phyloP scores from a whole-genome alignment of 2,329 filamentous ascomycete genomes.

The Bretziella fagacearum region DNA sequence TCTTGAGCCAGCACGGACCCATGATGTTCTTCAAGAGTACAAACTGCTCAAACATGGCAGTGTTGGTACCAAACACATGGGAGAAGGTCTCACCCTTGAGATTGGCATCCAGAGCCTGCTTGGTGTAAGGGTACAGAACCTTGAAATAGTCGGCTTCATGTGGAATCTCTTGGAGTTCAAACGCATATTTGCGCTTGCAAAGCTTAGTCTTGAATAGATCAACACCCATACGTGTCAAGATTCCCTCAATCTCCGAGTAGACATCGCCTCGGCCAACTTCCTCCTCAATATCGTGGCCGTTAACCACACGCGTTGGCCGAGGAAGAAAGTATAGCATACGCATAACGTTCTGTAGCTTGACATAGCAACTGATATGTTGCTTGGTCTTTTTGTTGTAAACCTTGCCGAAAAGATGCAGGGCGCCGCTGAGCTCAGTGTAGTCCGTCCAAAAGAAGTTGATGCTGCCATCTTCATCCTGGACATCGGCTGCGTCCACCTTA shows the following conservation, averaged over 20 bases:
- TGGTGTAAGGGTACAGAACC: constrained; percentile 86
- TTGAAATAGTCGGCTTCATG: constrained; percentile 87
- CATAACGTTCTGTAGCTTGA: constrained; percentile 88
- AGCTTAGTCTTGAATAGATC: constrained; percentile 77
- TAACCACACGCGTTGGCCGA: constrained; percentile 40
- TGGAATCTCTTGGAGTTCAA: constrained; percentile 74
- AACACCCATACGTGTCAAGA: constrained; percentile 79
- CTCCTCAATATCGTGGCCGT: constrained; percentile 54
- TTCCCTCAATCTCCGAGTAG: constrained; percentile 68
- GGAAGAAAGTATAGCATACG: constrained; percentile 89
- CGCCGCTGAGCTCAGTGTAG: constrained; percentile 83
- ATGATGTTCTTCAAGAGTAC: constrained; percentile 98
- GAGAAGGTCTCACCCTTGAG: constrained; percentile 76
- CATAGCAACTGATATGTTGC: constrained; percentile 74
- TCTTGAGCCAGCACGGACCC: constrained; percentile 94
- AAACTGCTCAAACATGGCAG: constrained; percentile 90
- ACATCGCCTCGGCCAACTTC: constrained; percentile 77
- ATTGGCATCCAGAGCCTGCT: constrained; percentile 42
- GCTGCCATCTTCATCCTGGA: constrained; percentile 85
- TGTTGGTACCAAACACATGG: constrained; percentile 84
- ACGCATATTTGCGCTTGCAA: constrained; percentile 82
- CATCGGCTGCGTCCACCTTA: constrained; percentile 68
- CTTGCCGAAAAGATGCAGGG: constrained; percentile 87
- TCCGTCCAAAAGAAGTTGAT: constrained; percentile 95
- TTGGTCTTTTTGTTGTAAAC: constrained; percentile 75